Conservation (phyloP, 2,329 filamentous ascomycete species). For the Pochonia chlamydosporia region DNA sequence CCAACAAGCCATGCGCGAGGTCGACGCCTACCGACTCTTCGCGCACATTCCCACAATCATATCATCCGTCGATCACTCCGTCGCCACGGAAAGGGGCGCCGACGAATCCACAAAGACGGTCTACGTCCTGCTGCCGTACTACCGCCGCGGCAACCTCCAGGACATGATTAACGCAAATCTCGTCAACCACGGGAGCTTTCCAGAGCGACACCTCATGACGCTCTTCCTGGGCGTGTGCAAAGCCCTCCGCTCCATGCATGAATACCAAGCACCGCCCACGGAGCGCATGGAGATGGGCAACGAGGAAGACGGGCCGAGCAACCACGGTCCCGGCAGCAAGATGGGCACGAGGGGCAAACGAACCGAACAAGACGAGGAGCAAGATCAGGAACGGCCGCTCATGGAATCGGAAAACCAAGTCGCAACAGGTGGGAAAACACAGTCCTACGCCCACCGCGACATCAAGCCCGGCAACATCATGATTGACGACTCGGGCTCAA, state of each 20-base stretch:
- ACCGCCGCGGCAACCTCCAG: conserved; percentile 89
- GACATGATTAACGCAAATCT: conserved; percentile 98
- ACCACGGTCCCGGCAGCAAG: conserved; percentile 18
- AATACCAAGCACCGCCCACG: conserved; percentile 54
- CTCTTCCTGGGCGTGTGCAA: conserved; percentile 89
- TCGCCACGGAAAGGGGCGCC: conserved; percentile 65
- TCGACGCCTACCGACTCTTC: conserved; percentile 94
- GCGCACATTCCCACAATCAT: conserved; percentile 79
- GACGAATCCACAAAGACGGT: conserved; percentile 77
- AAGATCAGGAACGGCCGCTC: conserved; percentile 72
- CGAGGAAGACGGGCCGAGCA: conserved; percentile 31
- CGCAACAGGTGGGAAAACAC: conserved; percentile 53
- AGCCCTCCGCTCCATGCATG: conserved; percentile 85
- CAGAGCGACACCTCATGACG: conserved; percentile 80
- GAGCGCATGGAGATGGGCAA: conserved; percentile 50
- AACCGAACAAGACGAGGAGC: conserved; percentile 62
- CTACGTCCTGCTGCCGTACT: conserved; percentile 94
- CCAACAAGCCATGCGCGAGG: conserved; percentile 89
- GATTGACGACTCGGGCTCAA: conserved; percentile 86
- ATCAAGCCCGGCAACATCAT: conserved; percentile 99
- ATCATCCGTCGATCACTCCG: conserved; percentile 73
- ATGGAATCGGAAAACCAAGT: conserved; percentile 71
- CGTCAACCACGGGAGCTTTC: conserved; percentile 88
- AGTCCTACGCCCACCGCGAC: conserved; percentile 89
- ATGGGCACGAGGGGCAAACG: conserved; percentile 31